Evolutionary conservation across 2,329 filamentous ascomycete species (phyloP).

Genomic region (Penicillium janthinellum): DNA sequence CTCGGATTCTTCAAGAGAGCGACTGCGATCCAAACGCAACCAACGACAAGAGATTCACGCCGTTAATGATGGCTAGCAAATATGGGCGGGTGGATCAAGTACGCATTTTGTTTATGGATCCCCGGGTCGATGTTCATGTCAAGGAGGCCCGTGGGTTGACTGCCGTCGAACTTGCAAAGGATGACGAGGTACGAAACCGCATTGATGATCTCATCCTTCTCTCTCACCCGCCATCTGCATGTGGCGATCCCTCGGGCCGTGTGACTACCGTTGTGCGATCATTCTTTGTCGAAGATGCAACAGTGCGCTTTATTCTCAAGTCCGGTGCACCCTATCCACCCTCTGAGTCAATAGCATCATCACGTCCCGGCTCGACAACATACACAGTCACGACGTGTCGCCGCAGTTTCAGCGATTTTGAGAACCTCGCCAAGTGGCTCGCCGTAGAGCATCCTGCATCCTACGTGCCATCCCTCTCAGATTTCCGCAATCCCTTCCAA

Average conservation of each 20-base stretch:
- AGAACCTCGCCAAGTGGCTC: constrained; percentile 81
- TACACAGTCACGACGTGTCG: constrained; percentile 90
- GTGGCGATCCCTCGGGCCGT: constrained; percentile 70
- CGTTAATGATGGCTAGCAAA: constrained; percentile 97
- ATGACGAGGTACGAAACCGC: constrained; percentile 93
- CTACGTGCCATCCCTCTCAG: constrained; percentile 80
- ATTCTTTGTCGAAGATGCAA: constrained; percentile 96
- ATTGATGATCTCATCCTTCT: constrained; percentile 93
- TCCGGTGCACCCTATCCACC: constrained; percentile 73
- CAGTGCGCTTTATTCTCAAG: constrained; percentile 88
- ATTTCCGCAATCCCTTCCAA: constrained; percentile 84
- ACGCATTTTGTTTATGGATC: constrained; percentile 80
- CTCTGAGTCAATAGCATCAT: constrained; percentile 40
- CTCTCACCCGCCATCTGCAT: constrained; percentile 57
- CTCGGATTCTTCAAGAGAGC: constrained; percentile 75
- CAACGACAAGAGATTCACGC: constrained; percentile 93
- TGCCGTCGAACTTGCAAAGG: constrained; percentile 93
- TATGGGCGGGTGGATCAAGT: constrained; percentile 96
- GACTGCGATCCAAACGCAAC: constrained; percentile 95
- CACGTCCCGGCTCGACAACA: constrained; percentile 63
- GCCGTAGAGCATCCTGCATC: constrained; percentile 90
- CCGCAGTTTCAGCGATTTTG: constrained; percentile 84
- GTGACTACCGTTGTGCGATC: constrained; percentile 92
- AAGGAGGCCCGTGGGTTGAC: constrained; percentile 87
- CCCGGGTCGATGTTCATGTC: constrained; percentile 79